Base-by-base conservation (phyloP, 2,329 filamentous ascomycete genomes). In the Microdochium trichocladiopsis region DNA sequence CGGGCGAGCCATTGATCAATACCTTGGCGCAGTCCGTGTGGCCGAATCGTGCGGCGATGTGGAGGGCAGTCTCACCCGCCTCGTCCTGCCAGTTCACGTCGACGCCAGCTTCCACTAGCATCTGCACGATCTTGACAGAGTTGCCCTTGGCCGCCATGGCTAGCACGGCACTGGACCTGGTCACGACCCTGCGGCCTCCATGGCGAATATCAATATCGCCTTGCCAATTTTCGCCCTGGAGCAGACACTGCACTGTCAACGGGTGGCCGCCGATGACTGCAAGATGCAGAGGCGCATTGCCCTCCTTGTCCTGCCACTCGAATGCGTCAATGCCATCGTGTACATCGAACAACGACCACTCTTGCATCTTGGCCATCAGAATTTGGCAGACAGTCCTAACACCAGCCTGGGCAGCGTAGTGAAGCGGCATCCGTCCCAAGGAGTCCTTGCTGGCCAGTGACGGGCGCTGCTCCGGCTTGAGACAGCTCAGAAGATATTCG, bases 361-460 rank as follows among this genome's bases (percentile, higher is more conserved):
- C 79, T 65, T 93, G 88, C 84, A 99, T 92, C 61, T 87, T 86
- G 57, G 86, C 84, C 72, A 96, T 92, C 58, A 97, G 80, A 23
- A 92, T 78, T 64, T 95, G 81, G 63, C 90, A 96, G 10, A 96
- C 86, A n/a, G 90, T 82, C 3, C 94, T 88, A 60, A 96, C 91
- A 2, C 94, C 94, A 64, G 95, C 96, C 66, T 97, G 91, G 0
- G 94, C 93, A 2, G 91, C 91, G 65, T 96, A 96, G 66, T 97
- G 93, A 11, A 97, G 76, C 1, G 93, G 91, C 14, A 93, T 79
- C 4, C 93, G 87, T 2, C 90, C 92, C 55, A 93, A 88, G 0
- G 84, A 78, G 69, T 97, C 93, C 54, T 79, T 83, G 12, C 81
- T 80, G 49, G 79, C 74, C 11, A 97, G 73, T 0, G 87, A 86